A percentile compares a stretch with the other conserved stretches of the same genome.
phyloP scores from a whole-genome alignment of 176 grass and related monocot species.

The Typha latifolia region DNA sequence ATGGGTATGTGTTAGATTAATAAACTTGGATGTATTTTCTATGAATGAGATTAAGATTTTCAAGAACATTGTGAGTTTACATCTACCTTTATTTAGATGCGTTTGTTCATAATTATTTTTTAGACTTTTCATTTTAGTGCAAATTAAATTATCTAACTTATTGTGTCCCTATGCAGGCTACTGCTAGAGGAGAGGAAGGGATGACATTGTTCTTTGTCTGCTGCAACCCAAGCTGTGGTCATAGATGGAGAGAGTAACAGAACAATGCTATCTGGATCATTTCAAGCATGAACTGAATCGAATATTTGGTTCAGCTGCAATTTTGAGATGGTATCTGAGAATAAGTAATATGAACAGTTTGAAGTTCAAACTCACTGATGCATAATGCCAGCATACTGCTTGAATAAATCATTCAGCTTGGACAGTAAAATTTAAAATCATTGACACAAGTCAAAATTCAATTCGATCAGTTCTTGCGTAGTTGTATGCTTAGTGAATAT shows the following conservation, averaged over 20 bases:
- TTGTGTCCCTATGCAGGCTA: slow-evolving; percentile 37
- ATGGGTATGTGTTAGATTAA: too few species aligned
- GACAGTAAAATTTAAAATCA: too few species aligned
- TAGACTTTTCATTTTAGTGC: not conserved
- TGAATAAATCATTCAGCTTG: too few species aligned
- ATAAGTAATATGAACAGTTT: too few species aligned
- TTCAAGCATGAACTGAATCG: not conserved
- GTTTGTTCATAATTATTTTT: not conserved
- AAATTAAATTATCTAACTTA: not conserved
- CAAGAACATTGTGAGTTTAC: not conserved
- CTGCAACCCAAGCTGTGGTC: slow-evolving; percentile 70
- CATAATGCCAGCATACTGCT: too few species aligned
- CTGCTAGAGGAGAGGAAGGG: slow-evolving; percentile 58
- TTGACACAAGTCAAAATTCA: too few species aligned
- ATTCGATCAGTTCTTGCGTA: too few species aligned
- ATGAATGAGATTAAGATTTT: too few species aligned
- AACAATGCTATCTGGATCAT: not conserved
- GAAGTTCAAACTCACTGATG: too few species aligned
- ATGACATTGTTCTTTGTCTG: slow-evolving; percentile 85
- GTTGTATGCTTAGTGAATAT: too few species aligned
- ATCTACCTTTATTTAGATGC: not conserved
- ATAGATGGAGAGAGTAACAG: slow-evolving; percentile 77
- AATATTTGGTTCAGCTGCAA: not conserved
- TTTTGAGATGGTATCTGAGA: not conserved
- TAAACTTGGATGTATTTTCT: too few species aligned